Conservation (phyloP, 192 early-diverging fungal genomes). For the Coemansia sp. region DNA sequence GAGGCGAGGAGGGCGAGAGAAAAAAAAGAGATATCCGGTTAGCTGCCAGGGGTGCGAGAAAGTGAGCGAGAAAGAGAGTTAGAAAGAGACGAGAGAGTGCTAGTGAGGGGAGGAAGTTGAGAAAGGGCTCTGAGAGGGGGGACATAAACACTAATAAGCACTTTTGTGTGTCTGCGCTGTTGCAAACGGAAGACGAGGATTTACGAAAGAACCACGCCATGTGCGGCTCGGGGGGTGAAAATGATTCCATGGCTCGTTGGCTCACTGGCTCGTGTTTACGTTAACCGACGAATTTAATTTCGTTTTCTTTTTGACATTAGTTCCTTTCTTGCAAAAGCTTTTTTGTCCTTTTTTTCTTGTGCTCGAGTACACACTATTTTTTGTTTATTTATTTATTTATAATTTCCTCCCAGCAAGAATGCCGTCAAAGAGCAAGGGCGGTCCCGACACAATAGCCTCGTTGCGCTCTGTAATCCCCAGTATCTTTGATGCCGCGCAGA, state of each 20-base stretch:
- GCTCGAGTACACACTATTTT: background rate
- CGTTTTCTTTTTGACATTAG: background rate
- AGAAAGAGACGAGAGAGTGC: background rate
- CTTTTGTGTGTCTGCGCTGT: background rate
- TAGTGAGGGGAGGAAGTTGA: background rate
- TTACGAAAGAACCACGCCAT: background rate
- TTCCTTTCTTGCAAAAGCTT: background rate
- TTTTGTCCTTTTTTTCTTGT: background rate
- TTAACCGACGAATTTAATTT: background rate
- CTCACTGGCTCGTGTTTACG: background rate
- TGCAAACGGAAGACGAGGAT: background rate
- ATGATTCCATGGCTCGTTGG: too few relatives aligned
- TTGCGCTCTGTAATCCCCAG: constrained; percentile 61
- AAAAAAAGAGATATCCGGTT: background rate
- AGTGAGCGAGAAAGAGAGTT: background rate
- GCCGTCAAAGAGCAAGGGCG: constrained; percentile 31
- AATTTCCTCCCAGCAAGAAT: constrained; percentile 3
- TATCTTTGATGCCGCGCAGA: constrained; percentile 80
- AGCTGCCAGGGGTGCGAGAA: background rate
- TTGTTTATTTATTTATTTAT: background rate
- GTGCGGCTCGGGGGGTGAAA: background rate
- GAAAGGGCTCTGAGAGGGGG: background rate
- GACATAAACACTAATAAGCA: background rate
- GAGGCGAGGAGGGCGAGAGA: background rate
- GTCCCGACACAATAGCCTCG: constrained; percentile 52